phyloP scores from a whole-genome alignment of 768 basidiomycete genomes.

The Mycena metata region DNA sequence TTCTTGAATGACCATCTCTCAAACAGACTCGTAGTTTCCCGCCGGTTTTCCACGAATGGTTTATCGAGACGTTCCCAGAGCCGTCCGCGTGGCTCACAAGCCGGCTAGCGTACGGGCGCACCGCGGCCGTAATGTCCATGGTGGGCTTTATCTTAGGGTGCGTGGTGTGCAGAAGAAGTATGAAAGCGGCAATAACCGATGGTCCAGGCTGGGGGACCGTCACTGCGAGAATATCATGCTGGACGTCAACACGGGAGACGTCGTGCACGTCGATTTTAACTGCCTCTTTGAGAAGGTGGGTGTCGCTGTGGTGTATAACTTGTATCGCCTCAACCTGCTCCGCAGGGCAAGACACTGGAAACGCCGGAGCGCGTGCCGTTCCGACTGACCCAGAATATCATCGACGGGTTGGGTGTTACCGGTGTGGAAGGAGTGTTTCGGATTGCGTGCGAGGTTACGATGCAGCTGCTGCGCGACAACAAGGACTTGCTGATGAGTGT shows the following conservation, averaged over 20 bases:
- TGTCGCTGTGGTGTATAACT: constrained; percentile 6
- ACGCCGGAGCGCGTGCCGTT: constrained; percentile 95
- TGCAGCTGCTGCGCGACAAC: constrained; percentile 89
- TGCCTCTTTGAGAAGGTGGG: constrained; percentile 95
- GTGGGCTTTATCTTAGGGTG: constrained; percentile 97
- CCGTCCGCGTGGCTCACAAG: constrained; percentile 94
- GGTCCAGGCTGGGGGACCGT: constrained; percentile 90
- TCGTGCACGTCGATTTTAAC: constrained; percentile 98
- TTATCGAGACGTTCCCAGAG: constrained; percentile 97
- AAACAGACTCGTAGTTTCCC: constrained; percentile 65
- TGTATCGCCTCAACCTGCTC: background rate
- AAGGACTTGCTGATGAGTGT: constrained; percentile 95
- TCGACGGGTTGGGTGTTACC: constrained; percentile 93
- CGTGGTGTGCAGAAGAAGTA: constrained; percentile 39
- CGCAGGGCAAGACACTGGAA: constrained; percentile 82
- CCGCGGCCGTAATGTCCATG: constrained; percentile 98
- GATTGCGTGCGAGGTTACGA: constrained; percentile 89
- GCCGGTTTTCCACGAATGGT: constrained; percentile 95
- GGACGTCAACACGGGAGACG: constrained; percentile 88
- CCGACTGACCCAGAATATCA: constrained; percentile 91
- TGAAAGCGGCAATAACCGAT: background rate
- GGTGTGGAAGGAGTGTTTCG: constrained; percentile 96
- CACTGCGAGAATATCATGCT: constrained; percentile 97
- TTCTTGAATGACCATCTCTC: background rate
- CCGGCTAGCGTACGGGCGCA: constrained; percentile 86